Base-by-base conservation (phyloP, 176 grass and related monocot species). In the Oryza longistaminata region DNA sequence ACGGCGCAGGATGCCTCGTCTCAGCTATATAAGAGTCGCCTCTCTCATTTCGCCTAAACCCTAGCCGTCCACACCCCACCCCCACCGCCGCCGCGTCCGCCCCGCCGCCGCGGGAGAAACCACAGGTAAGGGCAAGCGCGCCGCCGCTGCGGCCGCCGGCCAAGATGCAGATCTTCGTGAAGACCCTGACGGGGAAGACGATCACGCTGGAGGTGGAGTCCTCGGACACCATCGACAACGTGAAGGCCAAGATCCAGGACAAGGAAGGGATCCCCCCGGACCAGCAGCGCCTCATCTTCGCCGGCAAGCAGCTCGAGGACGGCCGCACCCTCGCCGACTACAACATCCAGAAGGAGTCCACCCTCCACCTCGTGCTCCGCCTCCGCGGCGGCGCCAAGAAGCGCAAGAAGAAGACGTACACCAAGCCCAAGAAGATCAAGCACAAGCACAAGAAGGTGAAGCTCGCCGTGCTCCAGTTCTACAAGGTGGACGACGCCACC, bases 161-260 rank as follows among this genome's bases (percentile, higher is more conserved):
- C 80, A 89, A 81, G 89, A 93, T 93, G 92, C 92, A 94, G 89
- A 91, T 93, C 79, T 97, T 93, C 82, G 92, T 97, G 86, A 97
- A 97, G 90, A 94, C 95, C 78, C 90, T 94, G 85, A 97, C 92
- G 14, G 95, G 95, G 75, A 97, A 97, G 95, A 97, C 95, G 66
- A 94, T 97, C 92, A 97, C 92, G 17, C 80, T 97, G 84, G 95
- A 94, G 84, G 95, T 94, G 31, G 95, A 97, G 95, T 91, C 92
- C 75, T 94, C 92, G 21, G 92, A 94, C 77, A 94, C 92, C 81
- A 91, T 94, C 87, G 92, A 94, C 84, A 94, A 94, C 81, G 92
- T 94, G 60, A 94, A 94, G 87, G 81, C 92, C 35, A 94, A 94
- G 89, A 94, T 94, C 84, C 92, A 94, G 92, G 92, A 94, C 87